phyloP scores from a whole-genome alignment of 345 rosid genomes.

The Dipteronia dyeriana region DNA sequence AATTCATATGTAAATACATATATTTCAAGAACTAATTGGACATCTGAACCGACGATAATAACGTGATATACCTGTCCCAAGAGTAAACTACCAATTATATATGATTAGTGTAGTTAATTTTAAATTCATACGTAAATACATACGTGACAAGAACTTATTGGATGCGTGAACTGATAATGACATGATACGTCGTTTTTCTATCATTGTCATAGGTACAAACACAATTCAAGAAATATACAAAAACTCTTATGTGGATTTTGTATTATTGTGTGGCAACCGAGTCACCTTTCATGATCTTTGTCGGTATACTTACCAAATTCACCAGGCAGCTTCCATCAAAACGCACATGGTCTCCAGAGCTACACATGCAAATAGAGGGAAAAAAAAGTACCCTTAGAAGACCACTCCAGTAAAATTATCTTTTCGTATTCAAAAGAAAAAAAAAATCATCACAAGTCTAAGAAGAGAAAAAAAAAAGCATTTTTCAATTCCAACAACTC shows the following conservation, averaged over 20 bases:
- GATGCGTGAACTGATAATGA: background rate
- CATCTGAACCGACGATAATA: no score
- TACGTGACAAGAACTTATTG: background rate
- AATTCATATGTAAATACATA: background rate
- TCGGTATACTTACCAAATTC: constrained; percentile 25
- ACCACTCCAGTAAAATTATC: background rate
- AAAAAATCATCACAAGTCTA: background rate
- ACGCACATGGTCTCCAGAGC: constrained; percentile 15
- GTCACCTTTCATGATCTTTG: constrained; percentile 20
- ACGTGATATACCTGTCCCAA: background rate
- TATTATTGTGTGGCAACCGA: background rate
- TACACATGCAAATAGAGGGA: background rate
- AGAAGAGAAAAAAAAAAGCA: background rate
- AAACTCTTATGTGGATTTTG: background rate
- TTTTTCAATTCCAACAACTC: background rate
- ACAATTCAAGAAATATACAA: background rate
- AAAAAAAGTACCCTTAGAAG: no score
- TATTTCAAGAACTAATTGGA: background rate
- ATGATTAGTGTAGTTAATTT: no score
- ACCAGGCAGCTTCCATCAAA: constrained; percentile 25
- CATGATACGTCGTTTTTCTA: background rate
- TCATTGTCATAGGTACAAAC: background rate
- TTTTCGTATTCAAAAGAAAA: background rate
- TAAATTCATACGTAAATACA: no score
- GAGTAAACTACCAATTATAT: background rate